A percentile compares a stretch with the other conserved stretches of the same genome.
These are phyloP conservation scores for Agastache rugosa DNA, from an alignment of 257 asterid genomes.

Conservation along the genomic window DNA sequence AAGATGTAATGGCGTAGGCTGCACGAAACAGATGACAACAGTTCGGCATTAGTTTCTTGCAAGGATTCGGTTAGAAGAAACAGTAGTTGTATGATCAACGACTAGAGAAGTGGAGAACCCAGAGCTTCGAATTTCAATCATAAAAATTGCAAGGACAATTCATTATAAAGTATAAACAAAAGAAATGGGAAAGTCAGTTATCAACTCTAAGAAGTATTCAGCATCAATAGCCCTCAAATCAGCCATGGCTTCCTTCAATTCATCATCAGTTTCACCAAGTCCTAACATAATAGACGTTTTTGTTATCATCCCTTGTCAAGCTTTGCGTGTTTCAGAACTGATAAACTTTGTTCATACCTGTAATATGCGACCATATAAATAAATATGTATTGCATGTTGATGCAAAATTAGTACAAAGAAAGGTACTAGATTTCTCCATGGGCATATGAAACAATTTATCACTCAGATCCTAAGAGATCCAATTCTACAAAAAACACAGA, in stretches of 20 bases:
- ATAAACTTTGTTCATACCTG: constrained; percentile 93
- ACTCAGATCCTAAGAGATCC: constrained; percentile 27
- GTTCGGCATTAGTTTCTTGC: constrained; percentile 15
- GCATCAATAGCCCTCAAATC: constrained; percentile 90
- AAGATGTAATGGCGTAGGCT: constrained; percentile 98
- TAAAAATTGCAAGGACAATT: constrained; percentile 18
- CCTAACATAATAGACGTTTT: constrained; percentile 97
- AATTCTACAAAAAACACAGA: constrained; percentile 12
- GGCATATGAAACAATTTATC: constrained; percentile 7
- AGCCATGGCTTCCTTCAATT: constrained; percentile 86
- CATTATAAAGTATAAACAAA: constrained; percentile 13
- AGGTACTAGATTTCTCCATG: neutral
- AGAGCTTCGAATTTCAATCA: constrained; percentile 17
- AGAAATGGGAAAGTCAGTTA: neutral
- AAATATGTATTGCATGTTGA: constrained; percentile 5
- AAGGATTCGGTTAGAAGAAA: constrained; percentile 22
- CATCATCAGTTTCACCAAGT: constrained; percentile 95
- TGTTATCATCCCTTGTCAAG: constrained; percentile 85
- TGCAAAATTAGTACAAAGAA: constrained; percentile 11
- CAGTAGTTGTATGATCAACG: neutral
- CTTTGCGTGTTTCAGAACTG: constrained; percentile 91
- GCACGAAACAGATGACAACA: constrained; percentile 40
- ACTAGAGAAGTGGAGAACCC: neutral
- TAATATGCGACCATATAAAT: constrained; percentile 33
- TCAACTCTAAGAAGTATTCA: constrained; percentile 39